A percentile compares a stretch with the other conserved stretches of the same genome.
phyloP scores from a whole-genome alignment of 2,329 filamentous ascomycete genomes.

The Ilyonectria mors-panacis region DNA sequence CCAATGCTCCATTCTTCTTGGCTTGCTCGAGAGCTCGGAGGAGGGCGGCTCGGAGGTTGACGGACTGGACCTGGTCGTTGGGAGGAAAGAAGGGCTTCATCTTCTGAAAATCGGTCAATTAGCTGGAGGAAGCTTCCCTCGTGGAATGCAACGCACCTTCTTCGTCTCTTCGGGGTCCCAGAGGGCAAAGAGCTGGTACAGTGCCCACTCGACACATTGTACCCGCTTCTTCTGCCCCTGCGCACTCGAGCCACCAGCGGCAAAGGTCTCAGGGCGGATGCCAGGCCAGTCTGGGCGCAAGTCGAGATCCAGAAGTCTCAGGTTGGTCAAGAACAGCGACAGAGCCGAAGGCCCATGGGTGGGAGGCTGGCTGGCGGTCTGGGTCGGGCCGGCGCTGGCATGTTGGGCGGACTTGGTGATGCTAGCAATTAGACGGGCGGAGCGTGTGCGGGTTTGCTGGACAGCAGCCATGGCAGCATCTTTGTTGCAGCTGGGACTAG shows the following conservation, averaged over 20 bases:
- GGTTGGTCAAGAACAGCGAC: constrained; percentile 80
- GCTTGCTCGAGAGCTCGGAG: constrained; percentile 85
- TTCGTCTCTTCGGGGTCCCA: constrained; percentile 85
- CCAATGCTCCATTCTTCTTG: constrained; percentile 89
- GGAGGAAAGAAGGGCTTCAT: constrained; percentile 92
- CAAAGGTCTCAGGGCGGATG: constrained; percentile 80
- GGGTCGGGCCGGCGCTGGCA: constrained; percentile 21
- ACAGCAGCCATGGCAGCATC: constrained; percentile 46
- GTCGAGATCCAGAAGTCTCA: constrained; percentile 87
- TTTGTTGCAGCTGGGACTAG: constrained; percentile 13
- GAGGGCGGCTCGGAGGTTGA: constrained; percentile 89
- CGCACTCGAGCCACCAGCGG: constrained; percentile 70
- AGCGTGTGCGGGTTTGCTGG: constrained; percentile 46
- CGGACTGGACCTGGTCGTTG: constrained; percentile 88
- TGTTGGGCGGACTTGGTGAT: constrained; percentile 40
- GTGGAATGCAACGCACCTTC: constrained; percentile 66
- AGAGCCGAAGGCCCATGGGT: constrained; percentile 47
- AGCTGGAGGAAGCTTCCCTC: not conserved
- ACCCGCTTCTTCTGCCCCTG: constrained; percentile 88
- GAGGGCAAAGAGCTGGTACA: constrained; percentile 88
- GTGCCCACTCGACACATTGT: constrained; percentile 87
- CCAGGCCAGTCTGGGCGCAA: constrained; percentile 83
- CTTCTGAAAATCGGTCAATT: constrained; percentile 70
- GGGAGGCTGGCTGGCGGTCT: constrained; percentile 12
- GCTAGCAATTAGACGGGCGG: constrained; percentile 47